Conservation (phyloP, 768 basidiomycete species). For the Galerina marginata region DNA sequence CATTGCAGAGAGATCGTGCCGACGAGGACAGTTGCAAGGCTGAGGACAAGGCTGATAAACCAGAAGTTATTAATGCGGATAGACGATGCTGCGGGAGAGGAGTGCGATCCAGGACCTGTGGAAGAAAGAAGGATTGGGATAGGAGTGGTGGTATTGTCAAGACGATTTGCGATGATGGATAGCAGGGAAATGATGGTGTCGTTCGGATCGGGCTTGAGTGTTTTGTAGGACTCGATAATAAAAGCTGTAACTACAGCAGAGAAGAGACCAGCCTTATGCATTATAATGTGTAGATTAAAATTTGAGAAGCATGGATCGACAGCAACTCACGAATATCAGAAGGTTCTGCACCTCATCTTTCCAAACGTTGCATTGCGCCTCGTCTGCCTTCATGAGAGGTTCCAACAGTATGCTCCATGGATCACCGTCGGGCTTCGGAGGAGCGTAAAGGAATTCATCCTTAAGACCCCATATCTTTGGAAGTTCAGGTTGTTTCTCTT, state of each 20-base stretch:
- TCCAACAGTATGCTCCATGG: constrained; percentile 9
- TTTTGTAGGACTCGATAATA: constrained; percentile 21
- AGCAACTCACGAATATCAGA: constrained; percentile 24
- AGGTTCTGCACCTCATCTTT: constrained; percentile 24
- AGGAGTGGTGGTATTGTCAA: neutral
- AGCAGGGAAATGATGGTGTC: constrained; percentile 13
- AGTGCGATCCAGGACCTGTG: neutral
- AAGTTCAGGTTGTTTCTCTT: too few species aligned
- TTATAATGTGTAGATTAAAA: too few species aligned
- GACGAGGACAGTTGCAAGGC: constrained; percentile 24
- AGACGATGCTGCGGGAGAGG: constrained; percentile 15
- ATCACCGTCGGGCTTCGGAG: constrained; percentile 12
- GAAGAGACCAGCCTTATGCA: constrained; percentile 25
- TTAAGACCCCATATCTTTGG: constrained; percentile 3
- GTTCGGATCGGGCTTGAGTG: constrained; percentile 16
- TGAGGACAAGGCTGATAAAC: constrained; percentile 27
- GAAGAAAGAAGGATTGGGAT: neutral
- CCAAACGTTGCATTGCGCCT: constrained; percentile 14
- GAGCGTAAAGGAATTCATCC: constrained; percentile 3
- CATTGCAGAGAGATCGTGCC: constrained; percentile 30
- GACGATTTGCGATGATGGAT: constrained; percentile 10
- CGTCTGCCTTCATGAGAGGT: constrained; percentile 7
- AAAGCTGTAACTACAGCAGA: constrained; percentile 28
- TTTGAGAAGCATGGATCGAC: too few species aligned
- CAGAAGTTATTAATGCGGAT: constrained; percentile 25